Conservation (phyloP, 805 yeast genomes). For the Zygotorulaspora danielsina region DNA sequence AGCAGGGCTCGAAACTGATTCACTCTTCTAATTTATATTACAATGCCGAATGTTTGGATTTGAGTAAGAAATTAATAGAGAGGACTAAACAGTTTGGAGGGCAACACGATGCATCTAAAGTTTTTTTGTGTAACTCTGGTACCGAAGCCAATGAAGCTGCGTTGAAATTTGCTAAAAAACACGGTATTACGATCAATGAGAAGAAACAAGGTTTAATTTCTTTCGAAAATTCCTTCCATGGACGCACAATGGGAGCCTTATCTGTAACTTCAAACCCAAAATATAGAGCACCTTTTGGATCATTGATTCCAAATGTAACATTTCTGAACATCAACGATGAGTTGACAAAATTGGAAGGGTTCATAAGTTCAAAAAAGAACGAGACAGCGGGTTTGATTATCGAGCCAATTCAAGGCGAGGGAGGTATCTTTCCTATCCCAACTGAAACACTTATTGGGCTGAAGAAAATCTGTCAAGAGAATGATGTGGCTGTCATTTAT, state of each 20-base stretch:
- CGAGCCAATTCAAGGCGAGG: constrained; percentile 98
- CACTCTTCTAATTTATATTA: constrained; percentile 86
- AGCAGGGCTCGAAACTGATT: constrained; percentile 68
- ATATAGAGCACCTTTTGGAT: constrained; percentile 87
- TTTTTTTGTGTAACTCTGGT: constrained; percentile 67
- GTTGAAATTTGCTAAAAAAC: constrained; percentile 72
- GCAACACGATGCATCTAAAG: constrained; percentile 73
- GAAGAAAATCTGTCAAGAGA: constrained; percentile 60
- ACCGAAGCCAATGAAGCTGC: constrained; percentile 82
- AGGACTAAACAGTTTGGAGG: constrained; percentile 71
- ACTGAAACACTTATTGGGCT: constrained; percentile 61
- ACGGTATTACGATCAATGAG: constrained; percentile 54
- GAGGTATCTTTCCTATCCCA: constrained; percentile 76
- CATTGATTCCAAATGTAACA: constrained; percentile 82
- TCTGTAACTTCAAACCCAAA: constrained; percentile 90
- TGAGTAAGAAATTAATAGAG: constrained; percentile 65
- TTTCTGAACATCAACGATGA: constrained; percentile 39
- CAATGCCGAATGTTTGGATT: constrained; percentile 77
- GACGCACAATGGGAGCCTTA: constrained; percentile 90
- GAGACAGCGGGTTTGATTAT: constrained; percentile 81
- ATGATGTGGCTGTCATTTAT: constrained; percentile 73
- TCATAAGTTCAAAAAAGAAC: constrained; percentile 27
- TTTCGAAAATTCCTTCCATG: constrained; percentile 90
- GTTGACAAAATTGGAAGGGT: constrained; percentile 24
- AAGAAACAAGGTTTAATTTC: constrained; percentile 74